Evolutionary conservation across 257 asterid genomes (phyloP).

Genomic region (Salvia hispanica): DNA sequence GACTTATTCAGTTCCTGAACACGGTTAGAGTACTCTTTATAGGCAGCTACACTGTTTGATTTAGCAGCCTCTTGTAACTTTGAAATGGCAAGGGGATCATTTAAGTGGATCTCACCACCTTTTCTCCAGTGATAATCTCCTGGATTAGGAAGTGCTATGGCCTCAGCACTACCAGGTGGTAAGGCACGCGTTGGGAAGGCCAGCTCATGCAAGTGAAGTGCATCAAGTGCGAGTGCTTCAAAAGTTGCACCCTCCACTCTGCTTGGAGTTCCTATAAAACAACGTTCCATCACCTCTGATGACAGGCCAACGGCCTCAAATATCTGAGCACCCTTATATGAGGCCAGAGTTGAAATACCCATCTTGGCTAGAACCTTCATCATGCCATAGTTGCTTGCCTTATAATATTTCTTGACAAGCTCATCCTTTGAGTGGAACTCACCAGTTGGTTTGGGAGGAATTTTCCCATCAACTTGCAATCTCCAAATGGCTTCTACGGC

Average conservation of each 20-base stretch:
- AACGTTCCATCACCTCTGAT: constrained; percentile 91
- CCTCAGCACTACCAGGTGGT: constrained; percentile 95
- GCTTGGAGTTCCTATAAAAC: constrained; percentile 96
- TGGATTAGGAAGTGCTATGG: constrained; percentile 95
- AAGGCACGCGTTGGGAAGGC: constrained; percentile 87
- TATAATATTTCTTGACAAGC: constrained; percentile 75
- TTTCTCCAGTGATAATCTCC: constrained; percentile 99
- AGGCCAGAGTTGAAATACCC: constrained; percentile 99
- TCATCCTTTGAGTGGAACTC: constrained; percentile 84
- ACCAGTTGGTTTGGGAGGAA: constrained; percentile 84
- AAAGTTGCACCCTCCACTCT: constrained; percentile 99
- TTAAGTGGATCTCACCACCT: constrained; percentile 94
- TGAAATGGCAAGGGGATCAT: constrained; percentile 96
- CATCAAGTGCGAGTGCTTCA: constrained; percentile 87
- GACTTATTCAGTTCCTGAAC: constrained; percentile 81
- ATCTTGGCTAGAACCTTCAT: constrained; percentile 99
- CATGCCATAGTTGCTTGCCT: constrained; percentile 95
- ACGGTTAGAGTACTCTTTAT: constrained; percentile 87
- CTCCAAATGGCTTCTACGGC: constrained; percentile 95
- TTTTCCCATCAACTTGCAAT: constrained; percentile 92
- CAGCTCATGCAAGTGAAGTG: constrained; percentile 81
- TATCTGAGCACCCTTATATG: constrained; percentile 98
- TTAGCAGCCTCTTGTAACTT: constrained; percentile 94
- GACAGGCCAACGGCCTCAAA: constrained; percentile 99
- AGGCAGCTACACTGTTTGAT: constrained; percentile 88